Conservation (phyloP, 345 rosid genomes). For the Eucalyptus tenuipes region DNA sequence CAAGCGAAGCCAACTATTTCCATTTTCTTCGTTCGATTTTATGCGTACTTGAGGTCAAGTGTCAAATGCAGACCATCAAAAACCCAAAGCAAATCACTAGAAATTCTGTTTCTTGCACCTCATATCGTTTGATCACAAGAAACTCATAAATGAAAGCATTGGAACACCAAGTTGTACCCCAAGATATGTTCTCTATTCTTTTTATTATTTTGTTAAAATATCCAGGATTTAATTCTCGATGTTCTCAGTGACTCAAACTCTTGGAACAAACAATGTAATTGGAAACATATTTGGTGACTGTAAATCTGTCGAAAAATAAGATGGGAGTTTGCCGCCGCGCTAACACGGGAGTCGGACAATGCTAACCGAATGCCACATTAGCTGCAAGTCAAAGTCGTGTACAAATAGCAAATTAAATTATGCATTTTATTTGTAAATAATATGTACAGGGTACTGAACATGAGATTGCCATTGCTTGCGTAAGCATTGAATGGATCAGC, state of each 20-base stretch:
- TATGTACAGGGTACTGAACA: neutral
- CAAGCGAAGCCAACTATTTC: accelerated
- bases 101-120: accelerated
- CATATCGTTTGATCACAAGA: neutral
- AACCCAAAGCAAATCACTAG: neutral
- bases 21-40: too few relatives aligned
- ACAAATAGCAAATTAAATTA: neutral
- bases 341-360: neutral
- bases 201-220: too few relatives aligned
- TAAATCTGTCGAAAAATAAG: too few relatives aligned
- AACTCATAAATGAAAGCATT: neutral
- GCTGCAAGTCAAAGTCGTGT: neutral
- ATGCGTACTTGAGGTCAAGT: too few relatives aligned
- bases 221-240: too few relatives aligned
- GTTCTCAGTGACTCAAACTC: too few relatives aligned
- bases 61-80: neutral
- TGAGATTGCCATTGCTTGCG: too few relatives aligned
- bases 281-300: neutral
- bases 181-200: neutral
- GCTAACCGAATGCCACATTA: neutral
- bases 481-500: too few relatives aligned
- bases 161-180: neutral
- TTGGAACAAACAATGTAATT: accelerated
- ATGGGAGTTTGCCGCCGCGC: accelerated
- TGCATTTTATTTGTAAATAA: neutral